A percentile compares a stretch with the other conserved stretches of the same genome.
These are phyloP conservation scores for Dendrocalamus latiflorus DNA, from an alignment of 202 grass and related monocot genomes.

Conservation along the genomic window DNA sequence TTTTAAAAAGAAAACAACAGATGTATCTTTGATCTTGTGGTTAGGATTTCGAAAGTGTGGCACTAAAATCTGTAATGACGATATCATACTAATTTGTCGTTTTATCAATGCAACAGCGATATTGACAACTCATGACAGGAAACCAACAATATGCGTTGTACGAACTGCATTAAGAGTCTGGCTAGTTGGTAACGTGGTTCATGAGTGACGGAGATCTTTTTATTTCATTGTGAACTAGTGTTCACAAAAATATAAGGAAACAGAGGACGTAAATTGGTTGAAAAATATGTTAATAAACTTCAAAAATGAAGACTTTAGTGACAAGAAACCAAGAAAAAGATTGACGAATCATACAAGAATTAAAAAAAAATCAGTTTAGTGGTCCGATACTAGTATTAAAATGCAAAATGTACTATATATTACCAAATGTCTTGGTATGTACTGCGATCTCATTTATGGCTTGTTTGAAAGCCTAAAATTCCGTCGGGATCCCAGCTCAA, in stretches of 20 bases:
- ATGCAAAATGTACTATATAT: neutral
- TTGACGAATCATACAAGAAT: neutral
- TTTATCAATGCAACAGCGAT: neutral
- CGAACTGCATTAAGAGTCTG: neutral
- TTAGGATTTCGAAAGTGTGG: neutral
- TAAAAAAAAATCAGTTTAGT: neutral
- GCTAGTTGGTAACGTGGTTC: neutral
- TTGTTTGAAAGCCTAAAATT: too few species aligned
- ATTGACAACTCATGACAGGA: neutral
- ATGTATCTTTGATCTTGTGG: neutral
- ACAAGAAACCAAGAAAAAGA: neutral
- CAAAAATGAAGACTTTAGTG: neutral
- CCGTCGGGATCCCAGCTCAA: too few species aligned
- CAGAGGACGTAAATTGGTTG: neutral
- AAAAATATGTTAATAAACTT: neutral
- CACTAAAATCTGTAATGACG: neutral
- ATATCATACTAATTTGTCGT: neutral
- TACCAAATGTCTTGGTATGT: neutral
- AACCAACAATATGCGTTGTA: neutral
- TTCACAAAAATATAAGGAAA: neutral
- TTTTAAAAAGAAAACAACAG: neutral
- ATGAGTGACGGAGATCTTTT: neutral
- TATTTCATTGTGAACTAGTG: neutral
- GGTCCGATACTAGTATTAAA: neutral
- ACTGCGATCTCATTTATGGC: too few species aligned